These are phyloP conservation scores for Panus rudis DNA, from an alignment of 768 basidiomycete species.

Conservation along the genomic window DNA sequence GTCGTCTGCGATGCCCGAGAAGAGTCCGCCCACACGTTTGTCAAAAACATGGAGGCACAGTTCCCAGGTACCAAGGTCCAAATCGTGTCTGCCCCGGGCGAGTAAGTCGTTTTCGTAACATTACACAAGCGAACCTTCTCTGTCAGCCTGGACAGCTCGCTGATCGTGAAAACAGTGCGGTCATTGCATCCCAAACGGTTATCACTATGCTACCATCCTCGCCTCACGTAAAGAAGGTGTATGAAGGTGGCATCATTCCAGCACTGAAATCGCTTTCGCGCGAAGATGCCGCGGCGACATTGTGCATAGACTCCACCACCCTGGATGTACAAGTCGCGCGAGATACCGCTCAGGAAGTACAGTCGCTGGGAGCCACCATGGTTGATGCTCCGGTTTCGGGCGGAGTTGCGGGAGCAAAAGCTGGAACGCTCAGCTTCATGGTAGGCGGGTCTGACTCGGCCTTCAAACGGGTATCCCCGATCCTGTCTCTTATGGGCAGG, in stretches of 20 bases:
- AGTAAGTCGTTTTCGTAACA: conserved; percentile 47
- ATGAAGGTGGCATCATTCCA: conserved; percentile 61
- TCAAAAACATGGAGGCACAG: conserved; percentile 42
- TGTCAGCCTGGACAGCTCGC: conserved; percentile 3
- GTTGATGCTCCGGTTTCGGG: conserved; percentile 94
- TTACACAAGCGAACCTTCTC: too few species aligned
- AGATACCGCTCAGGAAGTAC: conserved; percentile 50
- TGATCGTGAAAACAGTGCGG: conserved; percentile 39
- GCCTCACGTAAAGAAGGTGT: conserved; percentile 78
- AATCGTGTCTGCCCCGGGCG: conserved; percentile 57
- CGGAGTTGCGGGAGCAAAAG: conserved; percentile 82
- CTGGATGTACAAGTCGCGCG: conserved; percentile 74
- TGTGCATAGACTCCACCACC: conserved; percentile 89
- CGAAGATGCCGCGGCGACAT: conserved; percentile 35
- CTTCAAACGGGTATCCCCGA: conserved; percentile 50
- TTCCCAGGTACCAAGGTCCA: conserved; percentile 56
- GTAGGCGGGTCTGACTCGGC: conserved; percentile 68
- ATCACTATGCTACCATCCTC: conserved; percentile 93
- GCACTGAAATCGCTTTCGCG: conserved; percentile 42
- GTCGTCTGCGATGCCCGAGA: conserved; percentile 74
- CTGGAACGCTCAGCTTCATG: conserved; percentile 85
- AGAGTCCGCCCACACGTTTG: conserved; percentile 51
- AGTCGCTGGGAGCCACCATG: conserved; percentile 57
- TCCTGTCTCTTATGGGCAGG: conserved; percentile 70
- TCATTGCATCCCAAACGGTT: conserved; percentile 55